Base-by-base conservation (phyloP, 1,139 yeast species). In the Debaryomyces udenii region DNA sequence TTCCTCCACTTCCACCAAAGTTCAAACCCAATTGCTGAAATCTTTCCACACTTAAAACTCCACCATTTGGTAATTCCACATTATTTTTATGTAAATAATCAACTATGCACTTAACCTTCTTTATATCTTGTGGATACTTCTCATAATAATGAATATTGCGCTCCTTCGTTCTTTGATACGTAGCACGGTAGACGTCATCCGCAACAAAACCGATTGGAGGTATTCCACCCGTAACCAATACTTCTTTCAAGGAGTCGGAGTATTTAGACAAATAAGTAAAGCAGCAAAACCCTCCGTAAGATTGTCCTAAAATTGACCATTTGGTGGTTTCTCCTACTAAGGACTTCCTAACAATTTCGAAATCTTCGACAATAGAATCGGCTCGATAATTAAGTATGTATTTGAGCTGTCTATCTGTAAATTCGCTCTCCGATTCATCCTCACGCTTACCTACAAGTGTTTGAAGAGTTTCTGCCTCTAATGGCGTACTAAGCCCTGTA, bases 251-350 rank as follows among this genome's bases (percentile, higher is more conserved):
- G 1, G 74, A 57, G 0, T 55, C 52, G 0, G 80, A 72, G 47
- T 59, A 71, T 39, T 62, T 61, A 1, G 83, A 77, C 24, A 77
- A 58, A 53, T 80, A 80, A 1, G 78, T 70, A 46, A 76, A 66
- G 18, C 70, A 59, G 43, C 77, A 66, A 49, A 79, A 80, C 0
- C 85, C 84, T 5, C 84, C 85, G 49, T 69, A 79, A 1, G 81
- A 74, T 50, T 79, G 84, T 5, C 85, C 85, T 34, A 74, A 53
- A 16, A 79, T 47, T 2, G 80, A 66, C 82, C 82, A 76, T 53
- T 73, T 70, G 11, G 45, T 38, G 7, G 50, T 52, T 14, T 37
- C 34, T 1, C 67, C 69, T 11, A 74, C 46, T 37, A 79, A 59
- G 1, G 50, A 46, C 13, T 48, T 47, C 40, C 83, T 59, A 33